phyloP scores from a whole-genome alignment of 805 yeast genomes.

The Yarrowia sp. region DNA sequence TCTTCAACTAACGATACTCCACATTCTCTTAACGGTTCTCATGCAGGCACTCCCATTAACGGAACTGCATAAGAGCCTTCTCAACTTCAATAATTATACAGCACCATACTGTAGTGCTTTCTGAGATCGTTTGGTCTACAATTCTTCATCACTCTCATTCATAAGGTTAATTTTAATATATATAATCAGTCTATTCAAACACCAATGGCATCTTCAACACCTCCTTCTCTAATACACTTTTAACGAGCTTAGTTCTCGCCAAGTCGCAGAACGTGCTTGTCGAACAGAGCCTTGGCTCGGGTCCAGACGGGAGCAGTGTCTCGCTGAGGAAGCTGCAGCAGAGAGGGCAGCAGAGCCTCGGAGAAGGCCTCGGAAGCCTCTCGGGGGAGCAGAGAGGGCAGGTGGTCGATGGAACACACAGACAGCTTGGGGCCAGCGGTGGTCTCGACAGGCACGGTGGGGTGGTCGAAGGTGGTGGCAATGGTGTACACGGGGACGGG shows the following conservation, averaged over 20 bases:
- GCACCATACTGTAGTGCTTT: too few species aligned
- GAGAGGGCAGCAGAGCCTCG: constrained; percentile 84
- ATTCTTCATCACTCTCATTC: not conserved
- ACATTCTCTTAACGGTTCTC: not conserved
- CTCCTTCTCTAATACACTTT: constrained; percentile 2
- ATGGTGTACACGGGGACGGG: constrained; percentile 93
- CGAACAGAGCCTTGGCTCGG: constrained; percentile 82
- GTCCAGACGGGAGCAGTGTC: constrained; percentile 88
- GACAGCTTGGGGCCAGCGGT: constrained; percentile 83
- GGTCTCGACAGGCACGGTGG: constrained; percentile 85
- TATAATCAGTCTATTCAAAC: constrained; percentile 15
- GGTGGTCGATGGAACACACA: constrained; percentile 93
- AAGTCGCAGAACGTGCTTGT: constrained; percentile 82
- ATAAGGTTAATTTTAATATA: constrained; percentile 3
- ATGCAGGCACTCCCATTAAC: not conserved
- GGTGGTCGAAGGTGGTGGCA: constrained; percentile 89
- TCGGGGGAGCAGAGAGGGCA: constrained; percentile 94
- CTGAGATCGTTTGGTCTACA: too few species aligned
- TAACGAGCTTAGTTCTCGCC: constrained; percentile 12
- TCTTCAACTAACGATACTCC: not conserved
- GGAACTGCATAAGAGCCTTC: not conserved
- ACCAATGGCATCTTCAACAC: not conserved
- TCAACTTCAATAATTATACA: too few species aligned
- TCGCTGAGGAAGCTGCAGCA: constrained; percentile 84
- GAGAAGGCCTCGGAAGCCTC: constrained; percentile 95